Evolutionary conservation across 345 rosid genomes (phyloP), one percentile per base, ranked within the genome.

Genomic region (Citrus medica): DNA sequence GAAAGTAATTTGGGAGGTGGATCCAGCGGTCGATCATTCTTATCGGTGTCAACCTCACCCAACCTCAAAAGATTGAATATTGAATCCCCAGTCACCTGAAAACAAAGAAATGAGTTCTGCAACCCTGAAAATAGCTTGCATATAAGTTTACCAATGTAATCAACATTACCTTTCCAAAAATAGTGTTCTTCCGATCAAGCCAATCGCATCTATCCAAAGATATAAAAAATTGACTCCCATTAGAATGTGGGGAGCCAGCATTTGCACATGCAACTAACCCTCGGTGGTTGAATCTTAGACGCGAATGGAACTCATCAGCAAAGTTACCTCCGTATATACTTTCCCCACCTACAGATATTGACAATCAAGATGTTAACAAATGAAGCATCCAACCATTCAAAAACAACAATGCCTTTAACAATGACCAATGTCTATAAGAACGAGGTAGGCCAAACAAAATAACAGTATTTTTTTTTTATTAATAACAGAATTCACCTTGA

Each of bases 251-350:
- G 9, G 88, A 62, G 76, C 97, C 92, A 37, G 91, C 93, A 88
- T 94, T 94, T 19, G 98, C 99, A 87, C 95, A 94, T 4, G 98
- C 99, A 58, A 96, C 92, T 64, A 96, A 72, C 21, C 97, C 98
- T 65, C 99, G 86, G 82, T 96, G 98, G 72, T 92, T 94, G 82
- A 96, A 96, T 67, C 98, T 86, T 78, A 96, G 71, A 58, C 94
- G 97, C 1, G 99, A 88, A 83, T 96, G 98, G 60, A 87, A 90
- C 80, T 96, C 99, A 81, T 96, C 99, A 1, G 86, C 78, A 80
- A 96, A 96, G 0, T 73, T 71, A 69, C 83, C 83, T 76, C 97
- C 95, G 66, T 94, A 96, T 67, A 92, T 89, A 83, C 99, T 94
- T 38, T 91, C 98, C 37, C 95, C 97, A 77, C 98, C 98, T 92